Percentiles rank a stretch among this genome's conserved stretches.
Evolutionary conservation across 2,329 filamentous ascomycete genomes (phyloP).

Genomic region (Conoideocrella luteorostrata): DNA sequence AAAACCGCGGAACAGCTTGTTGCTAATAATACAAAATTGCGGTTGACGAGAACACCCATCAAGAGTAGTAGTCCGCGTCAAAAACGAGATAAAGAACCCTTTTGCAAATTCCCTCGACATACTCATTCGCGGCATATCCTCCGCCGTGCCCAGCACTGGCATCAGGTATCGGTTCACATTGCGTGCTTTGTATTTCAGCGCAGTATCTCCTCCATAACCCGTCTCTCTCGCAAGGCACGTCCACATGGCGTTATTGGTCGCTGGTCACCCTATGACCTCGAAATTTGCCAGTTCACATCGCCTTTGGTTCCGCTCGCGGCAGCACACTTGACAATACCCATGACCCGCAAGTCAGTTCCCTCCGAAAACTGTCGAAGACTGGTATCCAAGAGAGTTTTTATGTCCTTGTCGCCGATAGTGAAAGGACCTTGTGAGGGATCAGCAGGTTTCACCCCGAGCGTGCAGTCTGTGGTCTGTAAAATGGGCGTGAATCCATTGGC

Average conservation of each 20-base stretch:
- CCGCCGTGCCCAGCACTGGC: too few relatives aligned
- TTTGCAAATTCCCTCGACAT: too few relatives aligned
- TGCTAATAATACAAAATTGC: too few relatives aligned
- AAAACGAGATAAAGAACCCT: too few relatives aligned
- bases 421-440: constrained; percentile 13
- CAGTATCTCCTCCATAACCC: too few relatives aligned
- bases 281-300: constrained; percentile 18
- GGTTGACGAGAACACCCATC: too few relatives aligned
- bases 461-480: constrained; percentile 19
- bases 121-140: too few relatives aligned
- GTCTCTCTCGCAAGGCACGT: neutral
- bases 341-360: constrained; percentile 15
- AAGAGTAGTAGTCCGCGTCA: too few relatives aligned
- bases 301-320: constrained; percentile 11
- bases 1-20: too few relatives aligned
- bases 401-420: constrained; percentile 18
- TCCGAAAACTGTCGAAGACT: constrained; percentile 15
- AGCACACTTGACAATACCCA: constrained; percentile 15
- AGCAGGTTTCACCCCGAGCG: constrained; percentile 19
- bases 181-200: too few relatives aligned
- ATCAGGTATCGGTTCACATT: too few relatives aligned
- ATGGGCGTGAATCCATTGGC: constrained; percentile 16
- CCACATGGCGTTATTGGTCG: constrained; percentile 2
- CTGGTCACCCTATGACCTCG: constrained; percentile 11
- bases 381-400: constrained; percentile 15